Evolutionary conservation across 1,284 basidiomycete species (phyloP).

Genomic region (Boletus hoseneyae): DNA sequence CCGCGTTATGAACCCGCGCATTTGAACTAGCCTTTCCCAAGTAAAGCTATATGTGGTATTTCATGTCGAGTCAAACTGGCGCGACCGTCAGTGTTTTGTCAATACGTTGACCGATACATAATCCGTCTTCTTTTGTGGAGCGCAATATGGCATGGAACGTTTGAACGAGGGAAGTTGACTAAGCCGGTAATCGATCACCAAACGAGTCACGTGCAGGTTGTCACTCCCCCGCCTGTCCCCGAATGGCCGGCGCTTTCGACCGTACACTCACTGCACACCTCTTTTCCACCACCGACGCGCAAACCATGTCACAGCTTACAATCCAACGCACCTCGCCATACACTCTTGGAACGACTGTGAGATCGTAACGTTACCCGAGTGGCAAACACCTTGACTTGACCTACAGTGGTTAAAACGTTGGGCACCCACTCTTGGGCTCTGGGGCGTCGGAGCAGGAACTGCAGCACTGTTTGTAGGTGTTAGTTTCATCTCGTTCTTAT

Average conservation of each 20-base stretch:
- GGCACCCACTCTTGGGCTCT: constrained; percentile 56
- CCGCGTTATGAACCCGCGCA: neutral
- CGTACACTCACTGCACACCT: too few relatives aligned
- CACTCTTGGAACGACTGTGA: constrained; percentile 22
- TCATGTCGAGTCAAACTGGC: neutral
- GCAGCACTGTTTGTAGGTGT: constrained; percentile 61
- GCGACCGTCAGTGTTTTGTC: too few relatives aligned
- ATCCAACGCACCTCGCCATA: constrained; percentile 25
- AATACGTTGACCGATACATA: too few relatives aligned
- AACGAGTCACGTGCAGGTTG: constrained; percentile 22
- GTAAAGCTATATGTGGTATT: neutral
- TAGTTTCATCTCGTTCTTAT: constrained; percentile 2
- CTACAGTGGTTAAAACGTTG: constrained; percentile 51
- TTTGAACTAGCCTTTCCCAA: neutral
- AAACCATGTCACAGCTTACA: constrained; percentile 24
- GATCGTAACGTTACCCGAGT: neutral
- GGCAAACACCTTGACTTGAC: neutral
- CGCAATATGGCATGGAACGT: too few relatives aligned
- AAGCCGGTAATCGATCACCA: too few relatives aligned
- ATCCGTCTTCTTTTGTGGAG: too few relatives aligned
- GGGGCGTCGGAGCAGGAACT: constrained; percentile 67
- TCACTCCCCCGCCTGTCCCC: constrained; percentile 17
- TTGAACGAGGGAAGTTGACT: too few relatives aligned
- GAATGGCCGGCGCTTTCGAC: constrained; percentile 1
- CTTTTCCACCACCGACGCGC: neutral